phyloP scores from a whole-genome alignment of 1,284 basidiomycete genomes.

The Fomitiporia mediterranea region DNA sequence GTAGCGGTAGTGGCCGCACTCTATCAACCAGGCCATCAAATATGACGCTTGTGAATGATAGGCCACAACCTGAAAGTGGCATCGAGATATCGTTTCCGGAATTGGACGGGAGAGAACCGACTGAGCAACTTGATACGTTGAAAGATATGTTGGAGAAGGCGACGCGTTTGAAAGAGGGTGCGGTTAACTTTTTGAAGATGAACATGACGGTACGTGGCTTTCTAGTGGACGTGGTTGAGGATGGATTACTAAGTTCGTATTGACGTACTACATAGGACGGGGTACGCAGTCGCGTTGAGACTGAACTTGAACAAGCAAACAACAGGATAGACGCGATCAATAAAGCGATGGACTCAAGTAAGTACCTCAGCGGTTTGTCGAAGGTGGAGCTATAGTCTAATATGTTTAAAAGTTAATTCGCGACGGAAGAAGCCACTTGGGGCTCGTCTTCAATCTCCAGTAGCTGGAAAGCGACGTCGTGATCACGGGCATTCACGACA shows the following conservation, averaged over 20 bases:
- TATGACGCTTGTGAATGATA: constrained; percentile 5
- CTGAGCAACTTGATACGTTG: constrained; percentile 60
- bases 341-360: constrained; percentile 59
- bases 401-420: constrained; percentile 15
- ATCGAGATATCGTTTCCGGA: constrained; percentile 32
- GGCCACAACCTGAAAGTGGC: neutral
- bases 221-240: neutral
- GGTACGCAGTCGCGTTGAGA: constrained; percentile 68
- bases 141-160: constrained; percentile 64
- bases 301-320: constrained; percentile 70
- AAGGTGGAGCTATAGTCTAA: neutral
- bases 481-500: constrained; percentile 6
- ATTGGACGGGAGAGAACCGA: constrained; percentile 42
- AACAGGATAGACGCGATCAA: constrained; percentile 65
- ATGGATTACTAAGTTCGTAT: constrained; percentile 17
- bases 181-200: constrained; percentile 75
- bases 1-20: neutral
- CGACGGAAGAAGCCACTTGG: constrained; percentile 18
- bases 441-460: constrained; percentile 12
- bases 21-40: constrained; percentile 8
- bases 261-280: constrained; percentile 53
- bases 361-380: constrained; percentile 23
- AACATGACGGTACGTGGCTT: constrained; percentile 46
- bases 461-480: constrained; percentile 14
- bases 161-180: constrained; percentile 79